Base-by-base conservation (phyloP, 2,329 filamentous ascomycete genomes). In the Parascedosporium putredinis region DNA sequence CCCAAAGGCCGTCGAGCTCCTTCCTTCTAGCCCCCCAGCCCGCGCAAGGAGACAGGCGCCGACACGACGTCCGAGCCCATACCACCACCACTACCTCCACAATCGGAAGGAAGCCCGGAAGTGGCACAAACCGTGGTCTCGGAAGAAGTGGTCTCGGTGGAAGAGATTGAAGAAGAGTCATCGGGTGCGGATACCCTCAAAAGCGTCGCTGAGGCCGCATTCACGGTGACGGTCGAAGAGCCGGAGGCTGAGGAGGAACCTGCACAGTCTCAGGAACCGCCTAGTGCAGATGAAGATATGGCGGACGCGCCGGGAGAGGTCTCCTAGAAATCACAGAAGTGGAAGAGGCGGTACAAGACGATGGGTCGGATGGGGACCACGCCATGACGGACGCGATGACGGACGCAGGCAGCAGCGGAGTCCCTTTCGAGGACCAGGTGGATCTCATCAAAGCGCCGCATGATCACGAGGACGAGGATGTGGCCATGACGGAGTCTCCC, bases 251-350 rank as follows among this genome's bases (percentile, higher is more conserved):
- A 22, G 38, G 16, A 5, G 10, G 10, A 24, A 59, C 38, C 16
- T 5, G 7, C 38, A 9, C 20, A n/a, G n/a, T n/a, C 7, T 16
- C 6, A 10, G 18, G 42, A 68, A 5, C 44, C 44, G 16, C 29
- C 48, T 31, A 45, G 45, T 14, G 24, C 40, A n/a, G 43, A 27
- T 23, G 43, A 46, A 16, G 43, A 36, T 12, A 42, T 44, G 27
- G 24, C 14, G 22, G 43, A 45, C n/a, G 43, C 43, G 3, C 43
- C 43, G 23, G 3, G 44, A 36, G 45, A 22, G 40, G 23, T 12
- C 27, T 31, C 27, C 27, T 31, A 31, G 27, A 31, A 12, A 31
- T 31, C 27, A 7, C 27, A 31, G 27, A 31, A 12, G 27, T 12
- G 6, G 27, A 31, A 12, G 27, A 31, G 27, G 6, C 12, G 12